Base-by-base conservation (phyloP, 2,329 filamentous ascomycete species). In the Laburnicola sp. region DNA sequence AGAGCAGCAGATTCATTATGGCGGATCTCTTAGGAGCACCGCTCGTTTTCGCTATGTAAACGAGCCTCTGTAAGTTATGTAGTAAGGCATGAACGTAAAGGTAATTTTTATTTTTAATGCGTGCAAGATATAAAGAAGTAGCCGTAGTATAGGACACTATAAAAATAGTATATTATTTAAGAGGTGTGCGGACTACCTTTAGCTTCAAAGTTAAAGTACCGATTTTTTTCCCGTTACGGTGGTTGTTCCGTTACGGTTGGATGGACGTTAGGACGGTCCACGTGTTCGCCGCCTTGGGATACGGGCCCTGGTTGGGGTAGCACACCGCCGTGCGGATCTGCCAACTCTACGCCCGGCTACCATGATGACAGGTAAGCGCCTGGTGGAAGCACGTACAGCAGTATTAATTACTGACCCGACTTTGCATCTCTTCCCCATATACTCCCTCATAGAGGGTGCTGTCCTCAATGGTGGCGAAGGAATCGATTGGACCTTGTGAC, bases 21-120 rank as follows among this genome's bases (percentile, higher is more conserved):
- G 45, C 26, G 32, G 44, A 4, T 46, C 44, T 46, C 23, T 46
- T 28, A 46, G 32, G 44, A 46, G 44, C 26, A 48, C 25, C 37
- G n/a, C 45, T 48, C 37, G 22, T 48, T 48, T 48, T 48, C 8
- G 35, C 45, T 30, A 40, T 40, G 16, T 40, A 48, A 26, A 48
- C 45, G 27, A 48, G 16, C 45, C 35, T 48, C 31, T 48, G 45
- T 48, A 40, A 41, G 40, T 48, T 5, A 21, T n/a, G 45, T 5
- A 21, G 26, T 22, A 41, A 48, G 35, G 45, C 45, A 40, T 48
- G 6, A 48, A 40, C 45, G 37, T 40, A 41, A 48, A 31, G 11
- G 26, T 48, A 48, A 40, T 48, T 48, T 48, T 48, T 48, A 48
- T 34, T 5, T 48, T 40, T 16, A 34, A 40, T 5, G 45, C 11